Evolutionary conservation across 139 green algal species (phyloP), one percentile per base, ranked within the genome.

Genomic region (Chlamydomonas incerta): DNA sequence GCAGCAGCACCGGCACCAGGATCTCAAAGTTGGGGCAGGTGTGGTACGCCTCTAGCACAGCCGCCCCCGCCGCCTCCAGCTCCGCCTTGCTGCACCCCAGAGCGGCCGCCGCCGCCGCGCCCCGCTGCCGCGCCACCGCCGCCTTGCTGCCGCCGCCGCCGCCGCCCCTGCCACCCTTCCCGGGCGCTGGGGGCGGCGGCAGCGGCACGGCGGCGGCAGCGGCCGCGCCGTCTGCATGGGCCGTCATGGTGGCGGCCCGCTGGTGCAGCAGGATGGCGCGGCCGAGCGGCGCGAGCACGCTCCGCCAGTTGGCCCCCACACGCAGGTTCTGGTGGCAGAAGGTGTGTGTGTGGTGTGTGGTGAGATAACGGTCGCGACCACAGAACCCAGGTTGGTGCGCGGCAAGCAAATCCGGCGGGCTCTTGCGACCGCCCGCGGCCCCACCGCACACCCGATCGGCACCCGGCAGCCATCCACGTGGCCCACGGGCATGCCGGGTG

Each of bases 221-320:
- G 29, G 41, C 41, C n/a, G n/a, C n/a, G n/a, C n/a, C n/a, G n/a
- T n/a, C n/a, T n/a, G n/a, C n/a, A n/a, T n/a, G n/a, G n/a, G 8
- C 41, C 8, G 41, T 50, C 41, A 50, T 50, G 6, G n/a, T n/a
- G 6, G 41, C 41, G 41, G 41, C 46, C 21, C 74, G 34, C 31
- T 18, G 80, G 83, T 97, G 91, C 52, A 97, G 47, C 8, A 94
- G 70, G 5, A 91, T 90, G 8, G 97, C 96, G 3, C 87, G 88
- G 15, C 90, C 95, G 28, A 99, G 87, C 2, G 95, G 90, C 0
- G 88, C 92, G 33, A 99, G 81, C 13, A 99, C 90, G 2, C 89
- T 93, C 17, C 92, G 90, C 94, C 95, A 97, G 77, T 94, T 96
- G 26, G 97, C 97, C 0, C 97, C 97, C 31, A 99, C 94, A 0